Base-by-base conservation (phyloP, 208 protist genomes). In the Lotmaria passim region DNA sequence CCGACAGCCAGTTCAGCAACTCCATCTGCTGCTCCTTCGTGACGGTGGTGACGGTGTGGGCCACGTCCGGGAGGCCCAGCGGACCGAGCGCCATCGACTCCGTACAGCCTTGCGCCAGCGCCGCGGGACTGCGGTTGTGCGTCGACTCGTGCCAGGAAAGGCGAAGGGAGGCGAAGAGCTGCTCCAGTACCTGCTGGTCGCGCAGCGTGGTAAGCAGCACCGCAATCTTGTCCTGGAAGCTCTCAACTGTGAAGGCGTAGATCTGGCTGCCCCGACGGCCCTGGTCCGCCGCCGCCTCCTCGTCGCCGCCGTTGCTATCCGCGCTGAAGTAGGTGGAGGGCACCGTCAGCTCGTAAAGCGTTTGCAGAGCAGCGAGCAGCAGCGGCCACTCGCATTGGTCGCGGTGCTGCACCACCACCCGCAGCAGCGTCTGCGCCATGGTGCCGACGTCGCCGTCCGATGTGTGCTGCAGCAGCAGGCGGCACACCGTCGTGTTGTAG, bases 301-400 rank as follows among this genome's bases (percentile, higher is more conserved):
- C 33, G 19, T 52, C 46, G 26, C 17, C 59, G 3, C 26, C 26
- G 38, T 56, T 67, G 17, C 73, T 62, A 2, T 81, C 79, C 7
- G 83, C 75, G 41, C 52, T 61, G 74, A 90, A 96, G 79, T 96
- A 96, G 56, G 71, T 93, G 28, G 66, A 73, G 3, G 91, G 89
- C 31, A 87, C 85, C 12, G 87, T 93, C 7, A 96, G 66, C 61
- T 94, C 88, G 66, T 93, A 94, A 53, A 94, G 70, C 14, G 87
- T 90, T 38, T 87, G 88, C 64, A 93, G 58, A n/a, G 74, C 82
- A 8, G 91, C 91, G 24, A 84, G 77, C 31, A 91, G 34, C 66
- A 94, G 79, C 52, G 83, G 79, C 86, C 87, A 93, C 70, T 96
- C 91, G 50, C 90, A 86, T 36, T 31, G 63, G 36, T 74, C 61